phyloP scores from a whole-genome alignment of 768 basidiomycete genomes.

The Dacryopinax spathularia region DNA sequence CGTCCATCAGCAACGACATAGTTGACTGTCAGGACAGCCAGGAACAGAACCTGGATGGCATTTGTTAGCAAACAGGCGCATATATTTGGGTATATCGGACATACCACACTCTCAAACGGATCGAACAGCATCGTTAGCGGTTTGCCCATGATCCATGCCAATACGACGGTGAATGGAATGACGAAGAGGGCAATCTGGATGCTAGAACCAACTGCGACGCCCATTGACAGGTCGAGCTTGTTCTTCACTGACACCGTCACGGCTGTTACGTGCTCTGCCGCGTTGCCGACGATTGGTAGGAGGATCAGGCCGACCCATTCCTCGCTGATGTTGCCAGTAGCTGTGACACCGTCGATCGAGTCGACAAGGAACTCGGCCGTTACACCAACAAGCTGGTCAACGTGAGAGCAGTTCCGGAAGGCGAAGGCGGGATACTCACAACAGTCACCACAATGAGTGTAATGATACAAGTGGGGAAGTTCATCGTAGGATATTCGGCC shows the following conservation, averaged over 20 bases:
- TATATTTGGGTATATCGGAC: constrained; percentile 17
- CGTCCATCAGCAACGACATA: constrained; percentile 69
- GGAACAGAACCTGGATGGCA: constrained; percentile 18
- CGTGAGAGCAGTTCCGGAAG: neutral
- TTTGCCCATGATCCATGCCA: constrained; percentile 73
- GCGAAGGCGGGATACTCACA: constrained; percentile 28
- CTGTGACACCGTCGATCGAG: constrained; percentile 64
- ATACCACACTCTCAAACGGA: constrained; percentile 67
- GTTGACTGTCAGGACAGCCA: constrained; percentile 56
- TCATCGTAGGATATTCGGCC: constrained; percentile 43
- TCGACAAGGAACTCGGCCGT: constrained; percentile 60
- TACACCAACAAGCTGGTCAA: constrained; percentile 37
- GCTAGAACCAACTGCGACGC: constrained; percentile 70
- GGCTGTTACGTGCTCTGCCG: constrained; percentile 85
- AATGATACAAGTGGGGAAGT: constrained; percentile 41
- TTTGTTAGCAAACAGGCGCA: constrained; percentile 18
- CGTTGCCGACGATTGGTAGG: constrained; percentile 83
- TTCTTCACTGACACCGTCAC: constrained; percentile 79
- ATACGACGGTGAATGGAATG: constrained; percentile 61
- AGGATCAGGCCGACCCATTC: constrained; percentile 85
- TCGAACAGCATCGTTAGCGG: constrained; percentile 73
- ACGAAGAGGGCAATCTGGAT: constrained; percentile 55
- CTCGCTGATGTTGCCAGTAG: constrained; percentile 39
- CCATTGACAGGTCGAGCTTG: constrained; percentile 73
- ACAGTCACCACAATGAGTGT: constrained; percentile 47